A percentile compares a stretch with the other conserved stretches of the same genome.
Evolutionary conservation across 225 moss, liverwort and hornwort genomes (phyloP).

Genomic region (Lunularia cruciata): DNA sequence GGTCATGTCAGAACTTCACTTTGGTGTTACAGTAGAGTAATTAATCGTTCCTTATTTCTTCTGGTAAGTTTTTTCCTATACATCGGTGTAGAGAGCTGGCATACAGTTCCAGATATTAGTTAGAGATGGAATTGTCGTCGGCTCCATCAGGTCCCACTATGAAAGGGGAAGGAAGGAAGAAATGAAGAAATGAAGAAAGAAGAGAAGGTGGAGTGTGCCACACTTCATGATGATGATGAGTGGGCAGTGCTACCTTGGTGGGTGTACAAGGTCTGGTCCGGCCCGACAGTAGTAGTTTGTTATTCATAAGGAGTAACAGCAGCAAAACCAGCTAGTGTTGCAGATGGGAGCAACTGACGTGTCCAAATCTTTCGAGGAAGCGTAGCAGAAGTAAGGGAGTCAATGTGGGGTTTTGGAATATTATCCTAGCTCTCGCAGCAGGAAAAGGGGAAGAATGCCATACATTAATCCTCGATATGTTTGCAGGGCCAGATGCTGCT

Average conservation of each 20-base stretch:
- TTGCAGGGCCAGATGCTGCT: background rate
- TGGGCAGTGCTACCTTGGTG: background rate
- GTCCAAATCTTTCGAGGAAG: background rate
- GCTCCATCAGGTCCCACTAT: background rate
- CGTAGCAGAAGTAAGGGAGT: background rate
- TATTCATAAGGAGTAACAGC: too few relatives aligned
- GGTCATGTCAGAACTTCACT: too few relatives aligned
- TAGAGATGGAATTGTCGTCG: too few relatives aligned
- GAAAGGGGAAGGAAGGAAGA: background rate
- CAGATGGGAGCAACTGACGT: background rate
- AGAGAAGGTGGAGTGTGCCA: background rate
- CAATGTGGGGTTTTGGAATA: background rate
- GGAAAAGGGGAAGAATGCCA: constrained; percentile 2
- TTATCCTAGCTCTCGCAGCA: too few relatives aligned
- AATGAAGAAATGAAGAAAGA: too few relatives aligned
- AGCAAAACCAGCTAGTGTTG: too few relatives aligned
- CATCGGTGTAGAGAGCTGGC: too few relatives aligned
- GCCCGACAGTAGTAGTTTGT: background rate
- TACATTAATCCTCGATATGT: background rate
- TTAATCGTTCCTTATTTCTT: too few relatives aligned
- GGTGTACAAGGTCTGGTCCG: background rate
- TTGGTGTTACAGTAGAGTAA: too few relatives aligned
- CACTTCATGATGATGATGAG: background rate
- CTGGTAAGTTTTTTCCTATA: too few relatives aligned
- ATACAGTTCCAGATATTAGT: too few relatives aligned